Conservation (phyloP, 2,329 filamentous ascomycete genomes). For the Hymenoscyphus occultus region DNA sequence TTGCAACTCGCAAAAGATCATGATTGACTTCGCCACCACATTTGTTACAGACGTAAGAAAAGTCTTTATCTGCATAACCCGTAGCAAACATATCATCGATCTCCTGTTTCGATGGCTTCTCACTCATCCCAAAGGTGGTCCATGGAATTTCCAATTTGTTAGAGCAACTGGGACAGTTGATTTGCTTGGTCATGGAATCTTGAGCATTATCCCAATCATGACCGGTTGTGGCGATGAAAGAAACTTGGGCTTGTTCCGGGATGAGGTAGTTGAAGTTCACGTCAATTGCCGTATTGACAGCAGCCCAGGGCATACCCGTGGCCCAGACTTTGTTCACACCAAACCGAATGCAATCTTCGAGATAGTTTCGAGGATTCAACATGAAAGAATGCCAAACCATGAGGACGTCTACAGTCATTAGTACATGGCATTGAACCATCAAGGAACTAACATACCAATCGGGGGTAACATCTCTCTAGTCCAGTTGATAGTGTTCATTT, state of each 20-base stretch:
- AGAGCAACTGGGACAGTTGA: conserved; percentile 57
- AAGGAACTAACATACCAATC: conserved; percentile 51
- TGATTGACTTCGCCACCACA: conserved; percentile 54
- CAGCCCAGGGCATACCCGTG: conserved; percentile 63
- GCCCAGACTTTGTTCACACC: conserved; percentile 56
- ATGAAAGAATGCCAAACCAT: conserved; percentile 81
- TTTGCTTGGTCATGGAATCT: conserved; percentile 45
- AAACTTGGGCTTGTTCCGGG: conserved; percentile 41
- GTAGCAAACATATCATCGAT: conserved; percentile 40
- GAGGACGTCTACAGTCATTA: conserved; percentile 55
- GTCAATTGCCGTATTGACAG: conserved; percentile 57
- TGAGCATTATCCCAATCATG: conserved; percentile 58
- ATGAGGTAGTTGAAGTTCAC: conserved; percentile 55
- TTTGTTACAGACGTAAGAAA: conserved; percentile 47
- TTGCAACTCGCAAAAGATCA: conserved; percentile 57
- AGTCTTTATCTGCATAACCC: conserved; percentile 60
- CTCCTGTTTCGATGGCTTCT: conserved; percentile 38
- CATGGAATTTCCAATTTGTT: conserved; percentile 49
- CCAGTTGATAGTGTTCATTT: conserved; percentile 35
- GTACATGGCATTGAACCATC: conserved; percentile 6
- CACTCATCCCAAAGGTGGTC: conserved; percentile 50
- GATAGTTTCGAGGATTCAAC: conserved; percentile 71
- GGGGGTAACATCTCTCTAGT: conserved; percentile 50
- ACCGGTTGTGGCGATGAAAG: conserved; percentile 49
- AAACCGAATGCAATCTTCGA: conserved; percentile 67